Evolutionary conservation across 2,329 filamentous ascomycete species (phyloP).

Genomic region (Sphaerulina vaccinii): DNA sequence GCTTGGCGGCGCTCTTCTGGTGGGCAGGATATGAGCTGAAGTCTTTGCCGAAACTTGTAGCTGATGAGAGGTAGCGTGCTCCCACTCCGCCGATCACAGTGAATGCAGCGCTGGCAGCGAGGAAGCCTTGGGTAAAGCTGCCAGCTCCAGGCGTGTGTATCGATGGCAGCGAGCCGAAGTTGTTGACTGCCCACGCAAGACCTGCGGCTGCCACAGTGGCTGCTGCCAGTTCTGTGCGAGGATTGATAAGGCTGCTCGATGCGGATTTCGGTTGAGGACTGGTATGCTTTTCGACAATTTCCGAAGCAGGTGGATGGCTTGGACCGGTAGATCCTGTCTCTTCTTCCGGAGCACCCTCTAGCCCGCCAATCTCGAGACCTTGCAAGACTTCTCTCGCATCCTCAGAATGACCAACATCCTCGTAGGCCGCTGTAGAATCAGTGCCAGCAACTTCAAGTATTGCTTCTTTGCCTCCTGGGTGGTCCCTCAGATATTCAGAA

Average conservation of each 20-base stretch:
- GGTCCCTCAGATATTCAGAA: conserved; percentile 90
- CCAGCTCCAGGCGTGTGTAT: background rate
- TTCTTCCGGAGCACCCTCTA: conserved; percentile 27
- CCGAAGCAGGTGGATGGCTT: background rate
- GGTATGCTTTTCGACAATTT: background rate
- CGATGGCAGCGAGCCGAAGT: background rate
- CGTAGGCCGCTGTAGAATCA: conserved; percentile 88
- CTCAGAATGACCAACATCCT: conserved; percentile 66
- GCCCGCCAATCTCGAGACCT: conserved; percentile 39
- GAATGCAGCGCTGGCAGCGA: too few species aligned
- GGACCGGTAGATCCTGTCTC: background rate
- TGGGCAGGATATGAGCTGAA: too few species aligned
- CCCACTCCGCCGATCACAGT: too few species aligned
- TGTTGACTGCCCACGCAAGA: background rate
- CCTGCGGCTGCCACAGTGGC: background rate
- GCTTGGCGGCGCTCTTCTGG: too few species aligned
- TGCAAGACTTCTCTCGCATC: conserved; percentile 46
- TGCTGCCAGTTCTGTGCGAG: background rate
- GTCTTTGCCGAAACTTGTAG: too few species aligned
- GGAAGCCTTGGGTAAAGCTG: background rate
- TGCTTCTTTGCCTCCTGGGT: conserved; percentile 90
- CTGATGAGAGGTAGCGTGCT: too few species aligned
- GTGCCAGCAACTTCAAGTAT: conserved; percentile 95
- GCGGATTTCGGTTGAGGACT: background rate
- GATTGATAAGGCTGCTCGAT: background rate